Evolutionary conservation across 2,329 filamentous ascomycete genomes (phyloP), one percentile per base, ranked within the genome.

Genomic region (Xylaria multiplex): DNA sequence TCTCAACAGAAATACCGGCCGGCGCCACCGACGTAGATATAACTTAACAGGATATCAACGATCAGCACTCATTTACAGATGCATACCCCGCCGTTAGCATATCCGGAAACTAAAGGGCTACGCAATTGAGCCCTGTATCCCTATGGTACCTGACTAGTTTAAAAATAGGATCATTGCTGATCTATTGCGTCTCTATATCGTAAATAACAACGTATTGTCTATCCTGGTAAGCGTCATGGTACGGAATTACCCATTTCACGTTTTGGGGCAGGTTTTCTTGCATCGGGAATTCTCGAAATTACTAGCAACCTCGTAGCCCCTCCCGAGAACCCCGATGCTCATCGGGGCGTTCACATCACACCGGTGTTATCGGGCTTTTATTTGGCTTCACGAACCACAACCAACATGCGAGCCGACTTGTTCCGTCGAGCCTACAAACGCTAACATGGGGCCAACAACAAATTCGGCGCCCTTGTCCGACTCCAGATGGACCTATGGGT

Each of bases 81-180:
- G 14, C 7, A 2, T 37, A 43, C 52, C 52, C 45, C 35, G 45
- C 52, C 50, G 43, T 57, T 43, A 55, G 45, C 35, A 57, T 32
- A 57, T 50, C 37, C 16, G 35, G 59, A n/a, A 27, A 22, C 46
- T n/a, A 14, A 37, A 27, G 32, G 22, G 2, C 22, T 52, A 22
- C 19, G 24, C 27, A 40, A 40, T 8, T 37, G 32, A 46, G 32
- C 35, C 42, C 30, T 24, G 22, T 32, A 54, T 43, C 53, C 8
- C 46, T 42, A 60, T 9, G 30, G 32, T 46, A 22, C 40, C 48
- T 43, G 9, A 35, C 35, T 30, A 14, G n/a, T 32, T 30, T n/a
- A 22, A 11, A 8, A 48, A 37, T 9, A 45, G n/a, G 49, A 14
- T 27, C 11, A 48, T 40, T 35, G n/a, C 42, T 14, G 30, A 49